Base-by-base conservation (phyloP, 352 stramenopile genomes). In the Globisporangium nunn region DNA sequence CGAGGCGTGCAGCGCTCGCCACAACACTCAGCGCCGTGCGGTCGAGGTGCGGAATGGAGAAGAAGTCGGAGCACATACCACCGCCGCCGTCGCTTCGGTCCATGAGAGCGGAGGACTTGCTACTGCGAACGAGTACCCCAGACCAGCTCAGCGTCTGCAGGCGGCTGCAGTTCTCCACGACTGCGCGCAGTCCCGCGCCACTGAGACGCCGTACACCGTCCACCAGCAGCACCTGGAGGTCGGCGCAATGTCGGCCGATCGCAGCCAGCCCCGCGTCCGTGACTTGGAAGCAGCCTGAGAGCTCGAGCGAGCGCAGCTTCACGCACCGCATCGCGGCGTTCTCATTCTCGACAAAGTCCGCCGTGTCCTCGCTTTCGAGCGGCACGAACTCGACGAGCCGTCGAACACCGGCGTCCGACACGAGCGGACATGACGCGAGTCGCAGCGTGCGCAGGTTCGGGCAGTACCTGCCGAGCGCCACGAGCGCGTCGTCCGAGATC, bases 201-300 rank as follows among this genome's bases (percentile, higher is more conserved):
- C 65, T 65, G 10, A 93, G 15, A 6, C 81, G 75, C 17, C 75
- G 71, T 4, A 93, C 68, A 0, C 83, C 83, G 40, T 90, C 74
- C 0, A 90, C 52, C n/a, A 72, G 52, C 18, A 93, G 53, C n/a
- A 57, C 66, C 28, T 69, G 49, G 4, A 93, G 72, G 14, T 61
- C 53, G 4, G 50, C 1, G 28, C 83, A 91, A 10, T 66, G 54
- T 1, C 56, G 35, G 0, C 68, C 75, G 8, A 93, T 47, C 0
- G 64, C 59, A 11, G 51, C 58, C 30, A 89, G 52, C 1, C 74
- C 71, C 40, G 55, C 68, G 54, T 71, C 78, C 5, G 78, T 91
- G 50, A 93, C 54, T 43, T 69, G 77, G 53, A 82, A 85, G 53
- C 83, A 93, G 23, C 81, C 83, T 7, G 75, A 66, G 43, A 93